A percentile compares a stretch with the other conserved stretches of the same genome.
Conservation (phyloP, 805 yeast species). For the Candida sphagnicola region DNA sequence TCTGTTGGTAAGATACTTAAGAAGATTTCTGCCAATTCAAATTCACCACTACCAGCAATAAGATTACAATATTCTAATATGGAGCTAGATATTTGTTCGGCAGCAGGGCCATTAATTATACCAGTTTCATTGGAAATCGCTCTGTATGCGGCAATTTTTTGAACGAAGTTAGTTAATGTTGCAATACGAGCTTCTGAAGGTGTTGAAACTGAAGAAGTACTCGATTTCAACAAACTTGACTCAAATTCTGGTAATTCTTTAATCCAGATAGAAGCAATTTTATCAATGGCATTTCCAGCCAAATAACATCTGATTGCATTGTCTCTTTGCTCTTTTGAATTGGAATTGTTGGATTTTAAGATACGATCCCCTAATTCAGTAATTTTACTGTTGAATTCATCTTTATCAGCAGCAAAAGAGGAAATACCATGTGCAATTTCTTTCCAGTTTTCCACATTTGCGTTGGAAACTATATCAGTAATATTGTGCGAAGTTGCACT, state of each 20-base stretch:
- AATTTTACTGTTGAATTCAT: constrained; percentile 52
- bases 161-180: constrained; percentile 77
- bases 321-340: constrained; percentile 51
- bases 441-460: constrained; percentile 79
- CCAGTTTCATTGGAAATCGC: constrained; percentile 40
- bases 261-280: constrained; percentile 79
- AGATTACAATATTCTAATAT: constrained; percentile 79
- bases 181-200: constrained; percentile 81
- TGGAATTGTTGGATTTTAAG: constrained; percentile 21
- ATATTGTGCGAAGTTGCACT: constrained; percentile 53
- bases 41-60: constrained; percentile 77
- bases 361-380: constrained; percentile 77
- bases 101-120: constrained; percentile 37
- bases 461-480: constrained; percentile 71
- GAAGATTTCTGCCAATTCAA: constrained; percentile 72
- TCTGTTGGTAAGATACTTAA: constrained; percentile 69
- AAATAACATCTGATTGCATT: constrained; percentile 75
- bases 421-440: constrained; percentile 69
- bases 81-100: constrained; percentile 51
- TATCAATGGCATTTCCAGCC: constrained; percentile 77
- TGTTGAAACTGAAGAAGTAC: constrained; percentile 43
- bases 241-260: constrained; percentile 54
- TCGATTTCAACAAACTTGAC: constrained; percentile 40
- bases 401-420: constrained; percentile 47
- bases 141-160: constrained; percentile 75